Evolutionary conservation across 148 eudicot genomes (phyloP).

Genomic region (Fagopyrum esculentum): DNA sequence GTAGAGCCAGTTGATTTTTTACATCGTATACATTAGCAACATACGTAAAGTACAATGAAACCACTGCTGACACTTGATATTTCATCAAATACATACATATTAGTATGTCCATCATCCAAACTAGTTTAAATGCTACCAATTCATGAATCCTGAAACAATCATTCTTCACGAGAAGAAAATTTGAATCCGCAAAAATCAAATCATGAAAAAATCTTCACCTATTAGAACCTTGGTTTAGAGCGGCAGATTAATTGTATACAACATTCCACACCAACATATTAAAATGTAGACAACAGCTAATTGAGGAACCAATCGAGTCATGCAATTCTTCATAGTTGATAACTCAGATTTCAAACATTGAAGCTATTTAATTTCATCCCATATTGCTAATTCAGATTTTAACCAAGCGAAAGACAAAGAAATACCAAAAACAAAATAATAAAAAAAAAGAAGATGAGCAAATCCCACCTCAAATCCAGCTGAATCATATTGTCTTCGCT

Average conservation of each 20-base stretch:
- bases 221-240: background rate
- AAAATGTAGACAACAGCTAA: background rate
- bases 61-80: background rate
- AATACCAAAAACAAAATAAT: background rate
- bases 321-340: background rate
- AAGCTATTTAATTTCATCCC: background rate
- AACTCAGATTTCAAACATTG: background rate
- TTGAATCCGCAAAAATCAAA: background rate
- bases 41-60: background rate
- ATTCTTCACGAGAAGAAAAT: background rate
- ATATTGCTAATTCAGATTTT: background rate
- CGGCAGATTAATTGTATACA: background rate
- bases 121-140: background rate
- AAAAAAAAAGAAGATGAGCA: background rate
- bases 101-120: background rate
- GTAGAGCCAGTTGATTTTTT: background rate
- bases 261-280: background rate
- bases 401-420: background rate
- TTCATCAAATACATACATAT: background rate
- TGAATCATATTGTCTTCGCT: conserved; percentile 85
- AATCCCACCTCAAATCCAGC: conserved; percentile 81
- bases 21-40: background rate
- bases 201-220: background rate
- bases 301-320: background rate
- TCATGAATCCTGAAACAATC: background rate